These are phyloP conservation scores for Diphasiastrum complanatum DNA, from an alignment of 83 land plant genomes.

Conservation along the genomic window DNA sequence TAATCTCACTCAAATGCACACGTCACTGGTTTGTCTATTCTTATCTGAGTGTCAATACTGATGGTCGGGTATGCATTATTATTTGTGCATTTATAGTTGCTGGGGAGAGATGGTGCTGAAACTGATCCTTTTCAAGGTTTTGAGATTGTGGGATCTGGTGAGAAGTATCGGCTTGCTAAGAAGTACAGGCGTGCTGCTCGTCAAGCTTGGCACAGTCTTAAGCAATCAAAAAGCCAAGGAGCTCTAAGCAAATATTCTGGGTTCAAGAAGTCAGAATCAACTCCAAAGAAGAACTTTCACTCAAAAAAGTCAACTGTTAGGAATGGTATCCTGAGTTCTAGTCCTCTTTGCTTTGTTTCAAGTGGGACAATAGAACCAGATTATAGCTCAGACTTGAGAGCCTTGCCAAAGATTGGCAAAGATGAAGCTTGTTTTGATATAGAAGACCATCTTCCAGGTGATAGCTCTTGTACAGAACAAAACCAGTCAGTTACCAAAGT, in stretches of 20 bases:
- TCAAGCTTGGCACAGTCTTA: conserved; percentile 26
- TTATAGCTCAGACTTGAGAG: conserved; percentile 16
- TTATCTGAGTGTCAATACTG: no score
- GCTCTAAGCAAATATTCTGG: conserved; percentile 1
- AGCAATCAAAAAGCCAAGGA: conserved; percentile 4
- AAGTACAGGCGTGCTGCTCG: conserved; percentile 35
- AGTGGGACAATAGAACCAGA: conserved; percentile 59
- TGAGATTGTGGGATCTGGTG: conserved; percentile 14
- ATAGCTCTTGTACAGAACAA: conserved; percentile 44
- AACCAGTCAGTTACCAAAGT: not conserved
- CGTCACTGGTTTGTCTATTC: no score
- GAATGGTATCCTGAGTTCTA: conserved; percentile 1
- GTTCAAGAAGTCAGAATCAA: not conserved
- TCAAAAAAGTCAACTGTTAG: conserved; percentile 2
- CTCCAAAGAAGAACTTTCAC: not conserved
- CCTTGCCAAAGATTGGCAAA: conserved; percentile 2
- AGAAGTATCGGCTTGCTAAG: conserved; percentile 26
- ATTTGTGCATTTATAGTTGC: conserved; percentile 32
- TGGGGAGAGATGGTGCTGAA: conserved; percentile 14
- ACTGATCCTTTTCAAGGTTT: not conserved
- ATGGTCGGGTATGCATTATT: no score
- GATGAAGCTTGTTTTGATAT: not conserved
- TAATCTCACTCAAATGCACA: no score
- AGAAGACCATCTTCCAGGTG: conserved; percentile 13
- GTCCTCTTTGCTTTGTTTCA: conserved; percentile 78